Conservation (phyloP, 2,329 filamentous ascomycete species). For the Fusarium incarnatum region DNA sequence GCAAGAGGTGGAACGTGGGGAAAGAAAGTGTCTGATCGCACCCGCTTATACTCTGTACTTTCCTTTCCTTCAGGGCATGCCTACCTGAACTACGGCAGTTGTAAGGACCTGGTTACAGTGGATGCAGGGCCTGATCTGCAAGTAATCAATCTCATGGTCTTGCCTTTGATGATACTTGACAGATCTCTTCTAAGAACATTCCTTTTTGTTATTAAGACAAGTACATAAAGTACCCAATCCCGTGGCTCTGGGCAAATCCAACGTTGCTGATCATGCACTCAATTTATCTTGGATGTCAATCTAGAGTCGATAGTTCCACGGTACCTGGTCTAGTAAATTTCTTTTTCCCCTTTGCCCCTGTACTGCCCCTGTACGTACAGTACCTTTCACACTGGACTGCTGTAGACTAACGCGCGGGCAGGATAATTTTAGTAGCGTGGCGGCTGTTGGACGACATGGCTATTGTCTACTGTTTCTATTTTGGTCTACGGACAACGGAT, state of each 20-base stretch:
- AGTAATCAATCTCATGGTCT: neutral
- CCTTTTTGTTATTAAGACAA: constrained; percentile 15
- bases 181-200: neutral
- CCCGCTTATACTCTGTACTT: neutral
- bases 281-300: constrained; percentile 1
- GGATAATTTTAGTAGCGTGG: constrained; percentile 35
- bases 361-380: neutral
- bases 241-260: constrained; percentile 18
- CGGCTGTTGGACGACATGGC: constrained; percentile 1
- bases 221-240: constrained; percentile 34
- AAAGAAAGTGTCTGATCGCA: neutral
- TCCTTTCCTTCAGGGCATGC: neutral
- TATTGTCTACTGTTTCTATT: constrained; percentile 21
- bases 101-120: neutral
- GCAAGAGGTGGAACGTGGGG: neutral
- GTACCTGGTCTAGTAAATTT: constrained; percentile 15
- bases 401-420: neutral
- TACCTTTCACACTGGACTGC: neutral
- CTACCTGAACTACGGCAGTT: neutral
- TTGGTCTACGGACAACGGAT: constrained; percentile 10
- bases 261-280: constrained; percentile 19
- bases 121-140: constrained; percentile 1
- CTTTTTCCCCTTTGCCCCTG: neutral
- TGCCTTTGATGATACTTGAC: constrained; percentile 19
- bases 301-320: constrained; percentile 9